Base-by-base conservation (phyloP, 306 rosid genomes). In the Prosopis cineraria region DNA sequence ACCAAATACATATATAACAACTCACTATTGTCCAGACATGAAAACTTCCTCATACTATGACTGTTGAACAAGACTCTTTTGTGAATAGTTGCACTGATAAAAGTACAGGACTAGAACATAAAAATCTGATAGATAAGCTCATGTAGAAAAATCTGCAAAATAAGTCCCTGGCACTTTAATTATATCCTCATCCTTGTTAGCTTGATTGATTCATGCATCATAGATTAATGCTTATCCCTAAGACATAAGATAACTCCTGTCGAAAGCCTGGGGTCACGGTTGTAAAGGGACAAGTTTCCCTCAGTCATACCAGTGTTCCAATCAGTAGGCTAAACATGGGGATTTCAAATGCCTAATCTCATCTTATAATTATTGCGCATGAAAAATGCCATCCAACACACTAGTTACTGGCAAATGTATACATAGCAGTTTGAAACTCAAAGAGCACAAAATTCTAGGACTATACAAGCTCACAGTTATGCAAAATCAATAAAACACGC, bases 361-460 rank as follows among this genome's bases (percentile, higher is more conserved):
- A 22, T 10, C 29, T 11, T 12, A 71, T 2, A 19, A n/a, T 30
- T 30, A 10, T n/a, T 10, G 11, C 40, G 22, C 10, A 47, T 30
- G 74, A 73, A 8, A n/a, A 52, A 52, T 64, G 45, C 7, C 50
- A 50, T 36, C 58, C 65, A 48, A 63, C 47, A 45, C 12, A 22
- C 24, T 30, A 29, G 44, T 33, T 63, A 63, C 45, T 4, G 24
- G 52, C 52, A 17, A 10, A 66, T 20, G 20, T 25, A 29, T 4
- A 44, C n/a, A 48, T 66, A 50, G 53, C 68, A 77, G 45, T 41
- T 70, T 22, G 58, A 64, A 72, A 47, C 58, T 52, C 29, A 20
- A 1, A 40, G 44, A 4, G n/a, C n/a, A n/a, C n/a, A n/a, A n/a
- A n/a, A n/a, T n/a, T n/a, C n/a, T n/a, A n/a, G n/a, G n/a, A n/a